Percentiles rank a stretch among this genome's conserved stretches.
These are phyloP conservation scores for Tylopilus intermedius DNA, from an alignment of 768 basidiomycete species.

Conservation along the genomic window DNA sequence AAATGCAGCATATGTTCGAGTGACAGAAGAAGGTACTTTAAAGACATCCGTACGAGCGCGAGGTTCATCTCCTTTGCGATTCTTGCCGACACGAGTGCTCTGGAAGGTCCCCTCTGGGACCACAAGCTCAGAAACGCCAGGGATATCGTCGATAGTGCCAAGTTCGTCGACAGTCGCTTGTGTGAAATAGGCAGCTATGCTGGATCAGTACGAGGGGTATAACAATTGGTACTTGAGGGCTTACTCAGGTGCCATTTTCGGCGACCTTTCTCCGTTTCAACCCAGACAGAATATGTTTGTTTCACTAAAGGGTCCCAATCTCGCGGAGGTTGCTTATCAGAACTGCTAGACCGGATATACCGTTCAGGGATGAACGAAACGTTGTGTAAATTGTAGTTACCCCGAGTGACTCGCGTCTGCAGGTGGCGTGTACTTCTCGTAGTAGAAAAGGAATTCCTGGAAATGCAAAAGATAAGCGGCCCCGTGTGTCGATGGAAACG, in stretches of 20 bases:
- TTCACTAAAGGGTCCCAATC: conserved; percentile 72
- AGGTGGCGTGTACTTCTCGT: conserved; percentile 60
- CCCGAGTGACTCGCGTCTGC: conserved; percentile 40
- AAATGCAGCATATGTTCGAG: conserved; percentile 42
- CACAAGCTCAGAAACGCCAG: conserved; percentile 50
- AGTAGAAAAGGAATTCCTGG: conserved; percentile 83
- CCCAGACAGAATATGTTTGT: conserved; percentile 82
- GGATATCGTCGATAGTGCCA: conserved; percentile 65
- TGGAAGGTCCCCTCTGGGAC: conserved; percentile 67
- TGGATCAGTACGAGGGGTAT: conserved; percentile 19
- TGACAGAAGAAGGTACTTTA: conserved; percentile 28
- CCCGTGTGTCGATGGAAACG: conserved; percentile 1
- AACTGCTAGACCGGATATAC: conserved; percentile 23
- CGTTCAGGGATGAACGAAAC: conserved; percentile 7
- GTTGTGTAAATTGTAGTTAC: conserved; percentile 27
- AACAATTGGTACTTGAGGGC: conserved; percentile 21
- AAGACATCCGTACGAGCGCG: conserved; percentile 30
- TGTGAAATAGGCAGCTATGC: conserved; percentile 76
- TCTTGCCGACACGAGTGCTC: conserved; percentile 58
- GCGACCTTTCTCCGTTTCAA: conserved; percentile 55
- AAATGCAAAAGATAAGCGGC: conserved; percentile 13
- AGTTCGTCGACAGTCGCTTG: conserved; percentile 69
- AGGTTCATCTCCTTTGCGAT: conserved; percentile 39
- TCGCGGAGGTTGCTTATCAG: conserved; percentile 50
- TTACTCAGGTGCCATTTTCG: conserved; percentile 83